Evolutionary conservation across 306 rosid genomes (phyloP).

Genomic region (Sicyos edulis): DNA sequence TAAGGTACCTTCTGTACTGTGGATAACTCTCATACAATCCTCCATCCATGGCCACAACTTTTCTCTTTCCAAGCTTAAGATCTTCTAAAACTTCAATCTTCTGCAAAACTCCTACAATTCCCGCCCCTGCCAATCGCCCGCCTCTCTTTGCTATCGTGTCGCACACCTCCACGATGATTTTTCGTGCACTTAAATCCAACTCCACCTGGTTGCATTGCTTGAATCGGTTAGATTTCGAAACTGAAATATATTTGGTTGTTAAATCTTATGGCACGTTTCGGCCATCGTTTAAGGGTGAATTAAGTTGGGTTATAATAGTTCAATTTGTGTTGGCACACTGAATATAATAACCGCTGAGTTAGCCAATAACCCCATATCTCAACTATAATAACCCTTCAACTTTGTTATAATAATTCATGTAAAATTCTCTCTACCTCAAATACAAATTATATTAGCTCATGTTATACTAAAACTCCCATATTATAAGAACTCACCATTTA

Average conservation of each 20-base stretch:
- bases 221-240: neutral
- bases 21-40: slow-evolving; percentile 79
- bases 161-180: slow-evolving; percentile 69
- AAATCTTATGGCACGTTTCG: neutral
- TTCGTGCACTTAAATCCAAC: slow-evolving; percentile 51
- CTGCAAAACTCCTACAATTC: slow-evolving; percentile 75
- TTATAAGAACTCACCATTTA: too few relatives aligned
- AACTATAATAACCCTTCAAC: too few relatives aligned
- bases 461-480: too few relatives aligned
- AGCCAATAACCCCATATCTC: too few relatives aligned
- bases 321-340: too few relatives aligned
- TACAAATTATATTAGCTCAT: too few relatives aligned
- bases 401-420: too few relatives aligned
- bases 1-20: slow-evolving; percentile 60
- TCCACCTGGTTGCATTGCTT: slow-evolving; percentile 44
- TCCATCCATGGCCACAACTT: slow-evolving; percentile 91
- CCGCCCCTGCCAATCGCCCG: slow-evolving; percentile 91
- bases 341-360: too few relatives aligned
- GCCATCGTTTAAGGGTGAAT: too few relatives aligned
- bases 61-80: slow-evolving; percentile 56
- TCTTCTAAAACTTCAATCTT: slow-evolving; percentile 75
- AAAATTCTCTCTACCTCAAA: too few relatives aligned
- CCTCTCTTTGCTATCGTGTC: slow-evolving; percentile 80
- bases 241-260: neutral
- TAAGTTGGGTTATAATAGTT: too few relatives aligned